A percentile compares a stretch with the other conserved stretches of the same genome.
Evolutionary conservation across 2,329 filamentous ascomycete genomes (phyloP).

Genomic region (Pyrenophora graminea): DNA sequence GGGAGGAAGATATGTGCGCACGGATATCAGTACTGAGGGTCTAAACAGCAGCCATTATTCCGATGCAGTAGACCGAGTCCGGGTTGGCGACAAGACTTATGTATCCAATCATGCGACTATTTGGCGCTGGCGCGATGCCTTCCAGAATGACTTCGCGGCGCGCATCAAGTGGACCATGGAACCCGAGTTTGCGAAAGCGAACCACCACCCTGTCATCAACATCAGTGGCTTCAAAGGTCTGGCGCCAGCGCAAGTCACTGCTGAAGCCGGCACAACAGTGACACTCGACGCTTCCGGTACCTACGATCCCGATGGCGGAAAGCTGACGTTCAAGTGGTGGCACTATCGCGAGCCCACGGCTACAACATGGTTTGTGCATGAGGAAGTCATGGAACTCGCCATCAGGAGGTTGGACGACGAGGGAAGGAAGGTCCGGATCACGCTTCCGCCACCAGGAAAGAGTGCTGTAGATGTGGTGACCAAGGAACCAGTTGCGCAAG

Average conservation of each 20-base stretch:
- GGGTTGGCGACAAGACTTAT: constrained; percentile 40
- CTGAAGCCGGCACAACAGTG: constrained; percentile 48
- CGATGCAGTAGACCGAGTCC: constrained; percentile 46
- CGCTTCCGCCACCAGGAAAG: constrained; percentile 50
- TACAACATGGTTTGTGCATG: constrained; percentile 50
- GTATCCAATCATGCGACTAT: constrained; percentile 55
- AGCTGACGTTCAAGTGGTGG: constrained; percentile 55
- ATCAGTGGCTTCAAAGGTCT: constrained; percentile 50
- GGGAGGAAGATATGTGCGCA: constrained; percentile 53
- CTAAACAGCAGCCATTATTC: constrained; percentile 45
- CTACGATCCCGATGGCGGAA: constrained; percentile 54
- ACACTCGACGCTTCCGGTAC: constrained; percentile 52
- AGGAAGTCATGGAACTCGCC: constrained; percentile 48
- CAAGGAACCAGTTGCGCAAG: constrained; percentile 44
- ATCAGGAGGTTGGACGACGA: constrained; percentile 38
- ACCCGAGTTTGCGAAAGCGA: constrained; percentile 43
- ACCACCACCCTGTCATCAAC: constrained; percentile 55
- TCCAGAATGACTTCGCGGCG: constrained; percentile 57
- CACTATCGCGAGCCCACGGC: constrained; percentile 53
- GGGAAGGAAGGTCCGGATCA: constrained; percentile 42
- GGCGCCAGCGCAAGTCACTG: constrained; percentile 47
- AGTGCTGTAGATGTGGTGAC: constrained; percentile 47
- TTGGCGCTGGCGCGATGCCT: constrained; percentile 60
- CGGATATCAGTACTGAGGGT: constrained; percentile 41
- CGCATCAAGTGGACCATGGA: constrained; percentile 54